Base-by-base conservation (phyloP, 2,329 filamentous ascomycete genomes). In the Diaporthe destruens region DNA sequence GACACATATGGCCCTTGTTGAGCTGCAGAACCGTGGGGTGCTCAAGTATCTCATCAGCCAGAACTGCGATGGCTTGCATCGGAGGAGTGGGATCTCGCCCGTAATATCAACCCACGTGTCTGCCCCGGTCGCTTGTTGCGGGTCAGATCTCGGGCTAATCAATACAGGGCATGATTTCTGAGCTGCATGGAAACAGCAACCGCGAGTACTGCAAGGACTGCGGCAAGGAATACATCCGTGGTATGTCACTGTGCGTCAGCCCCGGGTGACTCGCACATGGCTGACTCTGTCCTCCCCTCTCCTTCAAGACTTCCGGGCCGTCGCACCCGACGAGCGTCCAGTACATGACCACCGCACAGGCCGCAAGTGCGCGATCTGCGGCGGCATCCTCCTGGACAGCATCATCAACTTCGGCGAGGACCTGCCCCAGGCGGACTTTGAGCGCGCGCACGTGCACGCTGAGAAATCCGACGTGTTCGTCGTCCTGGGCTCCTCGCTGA, bases 151-250 rank as follows among this genome's bases (percentile, higher is more conserved):
- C 51, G 11, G 32, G 36, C 54, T 59, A 6, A 29, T 36, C 29
- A 47, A 11, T 7, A 6, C 53, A 85, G 84, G 79, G 82, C 9
- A 80, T 67, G 12, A 85, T 86, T 56, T 85, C 85, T 0, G 85
- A 87, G 70, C 79, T 87, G 0, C 85, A 87, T 39, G 84, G 85
- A 0, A 87, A 87, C 57, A 86, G 80, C 47, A 87, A 86, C 54
- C 80, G 81, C 0, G 85, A 86, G 68, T 82, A 77, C 36, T 87
- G 85, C 74, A 80, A 81, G 54, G 80, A 83, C 12, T 87, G 84
- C 47, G 81, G 81, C 0, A 84, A 85, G 39, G 84, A 87, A 68
- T 86, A 85, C 34, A 80, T 87, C 16, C 80, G 85, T 20, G 84
- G 82, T 84, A 75, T 16, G 71, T 75, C 29, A 29, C 29, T 29